These are phyloP conservation scores for Carallia brachiata DNA, from an alignment of 345 rosid species.

Conservation along the genomic window DNA sequence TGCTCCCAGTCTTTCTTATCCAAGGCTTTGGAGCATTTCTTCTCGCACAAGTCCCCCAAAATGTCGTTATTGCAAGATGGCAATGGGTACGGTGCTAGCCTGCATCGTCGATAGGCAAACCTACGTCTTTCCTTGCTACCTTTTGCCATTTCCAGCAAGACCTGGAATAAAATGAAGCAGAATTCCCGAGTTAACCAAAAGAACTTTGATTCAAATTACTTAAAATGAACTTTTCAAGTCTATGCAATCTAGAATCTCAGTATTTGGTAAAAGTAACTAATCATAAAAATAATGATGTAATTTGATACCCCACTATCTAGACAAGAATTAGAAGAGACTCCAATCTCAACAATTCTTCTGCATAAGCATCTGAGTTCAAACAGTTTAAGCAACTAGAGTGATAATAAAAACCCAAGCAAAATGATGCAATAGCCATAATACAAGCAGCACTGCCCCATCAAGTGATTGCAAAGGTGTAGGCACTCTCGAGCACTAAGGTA, in stretches of 20 bases:
- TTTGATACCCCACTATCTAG: neutral
- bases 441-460: no score
- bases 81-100: constrained; percentile 51
- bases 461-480: neutral
- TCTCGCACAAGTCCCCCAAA: constrained; percentile 31
- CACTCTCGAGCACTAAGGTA: no score
- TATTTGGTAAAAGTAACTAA: neutral
- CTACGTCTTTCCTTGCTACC: constrained; percentile 58
- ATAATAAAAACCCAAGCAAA: no score
- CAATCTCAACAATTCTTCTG: neutral
- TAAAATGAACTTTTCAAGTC: neutral
- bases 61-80: constrained; percentile 33
- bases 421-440: no score
- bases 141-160: constrained; percentile 52
- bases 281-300: neutral
- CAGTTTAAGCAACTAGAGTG: neutral
- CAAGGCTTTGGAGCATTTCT: constrained; percentile 48
- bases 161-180: constrained; percentile 2
- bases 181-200: neutral
- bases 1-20: constrained; percentile 84
- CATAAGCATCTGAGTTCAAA: neutral
- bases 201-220: neutral
- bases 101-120: constrained; percentile 45
- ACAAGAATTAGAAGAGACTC: neutral
- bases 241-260: neutral